Evolutionary conservation across 23 red algal genomes (phyloP), one percentile per base, ranked within the genome.

Genomic region (Cyanidioschyzon merolae): DNA sequence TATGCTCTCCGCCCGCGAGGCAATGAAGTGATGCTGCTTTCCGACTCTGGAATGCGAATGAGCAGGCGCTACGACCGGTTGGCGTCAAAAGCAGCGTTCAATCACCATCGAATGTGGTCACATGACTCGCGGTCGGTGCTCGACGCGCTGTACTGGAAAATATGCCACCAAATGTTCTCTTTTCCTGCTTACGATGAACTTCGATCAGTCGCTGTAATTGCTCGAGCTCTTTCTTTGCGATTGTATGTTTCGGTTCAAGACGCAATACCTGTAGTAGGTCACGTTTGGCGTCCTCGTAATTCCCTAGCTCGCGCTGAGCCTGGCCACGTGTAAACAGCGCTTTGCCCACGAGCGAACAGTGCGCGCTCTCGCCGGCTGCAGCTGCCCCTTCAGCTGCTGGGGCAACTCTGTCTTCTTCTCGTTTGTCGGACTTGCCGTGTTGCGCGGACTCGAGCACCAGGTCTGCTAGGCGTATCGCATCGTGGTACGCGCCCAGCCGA

Each of bases 261-360:
- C 63, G 63, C 63, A 32, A 17, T 27, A 71, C 63, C 29, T 71
- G 63, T 35, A 71, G 16, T 27, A 71, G 63, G 32, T 71, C 63
- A 7, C 32, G 63, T 32, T 35, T 25, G n/a, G 63, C 63, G 16
- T 25, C 63, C 3, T 71, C 63, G 29, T 71, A 71, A 7, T 71
- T 27, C 12, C 63, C 63, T 27, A 71, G 63, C 32, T 71, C 16
- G 63, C n/a, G 21, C 16, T 35, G 63, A 3, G 63, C 63, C 32
- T 71, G 63, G 7, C n/a, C 63, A 7, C 63, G 63, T 15, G 63
- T 71, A 27, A 71, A 71, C 16, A 71, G 63, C 63, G 63, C 63
- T 27, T 71, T 71, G 16, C 2, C 63, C 63, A 71, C 12, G n/a
- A 71, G n/a, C 63, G 63, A 71, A 7, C n/a, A 27, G 29, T 71